Evolutionary conservation across 2,329 filamentous ascomycete species (phyloP).

Genomic region (Rhytidhysteron rufulum): DNA sequence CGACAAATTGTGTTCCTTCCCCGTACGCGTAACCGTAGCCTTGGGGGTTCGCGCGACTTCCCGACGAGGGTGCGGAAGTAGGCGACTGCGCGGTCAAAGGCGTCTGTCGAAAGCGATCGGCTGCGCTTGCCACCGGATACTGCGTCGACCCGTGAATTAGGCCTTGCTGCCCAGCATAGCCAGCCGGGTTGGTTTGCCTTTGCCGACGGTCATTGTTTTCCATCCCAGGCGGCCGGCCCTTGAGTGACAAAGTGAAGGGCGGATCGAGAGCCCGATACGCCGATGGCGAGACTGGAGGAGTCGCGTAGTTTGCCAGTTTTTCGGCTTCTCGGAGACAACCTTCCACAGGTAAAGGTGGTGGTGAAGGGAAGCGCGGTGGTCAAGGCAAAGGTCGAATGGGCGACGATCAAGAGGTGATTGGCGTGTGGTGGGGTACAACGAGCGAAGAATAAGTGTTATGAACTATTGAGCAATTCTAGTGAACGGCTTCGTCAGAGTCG

Average conservation of each 20-base stretch:
- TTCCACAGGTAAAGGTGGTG: slow-evolving; percentile 7
- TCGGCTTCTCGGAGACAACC: slow-evolving; percentile 32
- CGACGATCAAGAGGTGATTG: background rate
- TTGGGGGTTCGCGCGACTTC: slow-evolving; percentile 36
- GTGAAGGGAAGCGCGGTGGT: too few relatives aligned
- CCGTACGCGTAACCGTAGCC: slow-evolving; percentile 51
- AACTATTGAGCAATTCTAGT: slow-evolving; percentile 10
- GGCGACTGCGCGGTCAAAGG: slow-evolving; percentile 42
- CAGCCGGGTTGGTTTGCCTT: slow-evolving; percentile 70
- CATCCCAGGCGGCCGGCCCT: slow-evolving; percentile 62
- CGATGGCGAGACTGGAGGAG: slow-evolving; percentile 62
- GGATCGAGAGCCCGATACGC: slow-evolving; percentile 59
- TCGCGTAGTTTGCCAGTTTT: slow-evolving; percentile 65
- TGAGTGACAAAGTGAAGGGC: slow-evolving; percentile 52
- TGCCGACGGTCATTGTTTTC: slow-evolving; percentile 70
- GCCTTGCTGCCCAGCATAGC: slow-evolving; percentile 54
- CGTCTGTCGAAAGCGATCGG: slow-evolving; percentile 48
- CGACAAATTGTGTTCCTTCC: slow-evolving; percentile 52
- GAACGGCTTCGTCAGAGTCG: slow-evolving; percentile 8
- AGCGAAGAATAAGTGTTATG: too few relatives aligned
- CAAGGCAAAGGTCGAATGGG: too few relatives aligned
- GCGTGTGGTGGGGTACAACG: slow-evolving; percentile 4
- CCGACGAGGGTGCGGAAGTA: slow-evolving; percentile 37
- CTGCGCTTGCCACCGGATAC: slow-evolving; percentile 42
- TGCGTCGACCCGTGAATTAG: slow-evolving; percentile 42